Evolutionary conservation across 805 yeast species (phyloP).

Genomic region (Cyberlindnera euphorbiiphila): DNA sequence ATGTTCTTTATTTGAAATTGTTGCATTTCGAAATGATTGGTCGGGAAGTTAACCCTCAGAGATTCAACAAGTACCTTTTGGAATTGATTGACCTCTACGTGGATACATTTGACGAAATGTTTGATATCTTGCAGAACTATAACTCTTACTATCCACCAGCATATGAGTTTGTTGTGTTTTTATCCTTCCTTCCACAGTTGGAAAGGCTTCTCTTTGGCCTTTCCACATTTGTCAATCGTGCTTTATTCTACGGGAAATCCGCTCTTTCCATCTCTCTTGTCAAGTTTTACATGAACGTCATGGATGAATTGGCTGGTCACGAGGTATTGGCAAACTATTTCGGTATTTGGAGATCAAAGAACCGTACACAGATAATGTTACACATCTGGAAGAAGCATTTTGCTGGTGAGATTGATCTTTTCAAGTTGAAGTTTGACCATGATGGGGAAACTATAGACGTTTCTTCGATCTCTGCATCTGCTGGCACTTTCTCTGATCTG

Average conservation of each 20-base stretch:
- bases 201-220: slow-evolving; percentile 15
- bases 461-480: slow-evolving; percentile 9
- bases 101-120: slow-evolving; percentile 12
- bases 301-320: slow-evolving; percentile 20
- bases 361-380: slow-evolving; percentile 14
- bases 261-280: slow-evolving; percentile 9
- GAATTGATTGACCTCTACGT: slow-evolving; percentile 2
- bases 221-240: slow-evolving; percentile 11
- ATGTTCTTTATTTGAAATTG: slow-evolving; percentile 13
- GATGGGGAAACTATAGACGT: slow-evolving; percentile 16
- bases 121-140: slow-evolving; percentile 23
- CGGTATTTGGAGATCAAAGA: slow-evolving; percentile 18
- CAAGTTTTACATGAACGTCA: slow-evolving; percentile 17
- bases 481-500: slow-evolving; percentile 5
- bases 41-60: slow-evolving; percentile 7
- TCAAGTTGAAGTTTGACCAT: slow-evolving; percentile 8
- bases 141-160: slow-evolving; percentile 20
- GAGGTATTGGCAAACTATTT: slow-evolving; percentile 19
- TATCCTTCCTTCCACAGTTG: slow-evolving; percentile 12
- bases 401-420: slow-evolving; percentile 13
- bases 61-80: slow-evolving; percentile 5
- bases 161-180: slow-evolving; percentile 19
- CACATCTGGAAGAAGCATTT: slow-evolving; percentile 17
- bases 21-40: slow-evolving; percentile 21
- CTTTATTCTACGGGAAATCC: slow-evolving; percentile 5